Evolutionary conservation across 768 basidiomycete species (phyloP).

Genomic region (Leccinum uliginosum): DNA sequence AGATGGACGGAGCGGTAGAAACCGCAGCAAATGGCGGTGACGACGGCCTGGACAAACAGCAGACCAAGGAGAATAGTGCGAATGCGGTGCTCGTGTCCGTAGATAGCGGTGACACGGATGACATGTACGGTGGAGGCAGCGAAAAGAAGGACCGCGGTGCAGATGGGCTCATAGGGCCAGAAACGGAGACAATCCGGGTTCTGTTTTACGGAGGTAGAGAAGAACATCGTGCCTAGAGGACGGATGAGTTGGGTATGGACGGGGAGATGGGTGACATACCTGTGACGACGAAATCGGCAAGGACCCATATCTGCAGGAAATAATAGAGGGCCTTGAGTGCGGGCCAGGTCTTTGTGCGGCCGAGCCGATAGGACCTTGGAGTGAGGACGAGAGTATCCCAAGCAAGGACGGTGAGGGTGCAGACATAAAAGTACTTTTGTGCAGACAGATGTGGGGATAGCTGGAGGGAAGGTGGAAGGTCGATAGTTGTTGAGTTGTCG

Average conservation of each 20-base stretch:
- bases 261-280: slow-evolving; percentile 38
- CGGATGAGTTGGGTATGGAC: neutral
- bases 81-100: slow-evolving; percentile 52
- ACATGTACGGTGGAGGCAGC: slow-evolving; percentile 74
- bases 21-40: slow-evolving; percentile 69
- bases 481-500: neutral
- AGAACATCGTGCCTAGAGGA: slow-evolving; percentile 70
- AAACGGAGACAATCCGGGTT: slow-evolving; percentile 56
- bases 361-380: slow-evolving; percentile 71
- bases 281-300: slow-evolving; percentile 71
- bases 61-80: slow-evolving; percentile 54
- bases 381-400: slow-evolving; percentile 88
- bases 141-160: slow-evolving; percentile 69
- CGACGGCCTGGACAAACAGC: slow-evolving; percentile 62
- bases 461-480: slow-evolving; percentile 62
- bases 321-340: slow-evolving; percentile 72
- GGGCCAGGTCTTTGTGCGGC: slow-evolving; percentile 65
- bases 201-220: slow-evolving; percentile 65
- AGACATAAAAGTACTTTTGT: slow-evolving; percentile 88
- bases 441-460: slow-evolving; percentile 76
- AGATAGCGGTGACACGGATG: slow-evolving; percentile 76
- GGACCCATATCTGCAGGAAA: slow-evolving; percentile 74
- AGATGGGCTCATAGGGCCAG: slow-evolving; percentile 84
- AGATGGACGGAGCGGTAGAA: slow-evolving; percentile 83
- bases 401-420: slow-evolving; percentile 83